Percentiles rank a stretch among this genome's conserved stretches.
These are phyloP conservation scores for Pythium sukuiense DNA, from an alignment of 352 stramenopile species.

Conservation along the genomic window DNA sequence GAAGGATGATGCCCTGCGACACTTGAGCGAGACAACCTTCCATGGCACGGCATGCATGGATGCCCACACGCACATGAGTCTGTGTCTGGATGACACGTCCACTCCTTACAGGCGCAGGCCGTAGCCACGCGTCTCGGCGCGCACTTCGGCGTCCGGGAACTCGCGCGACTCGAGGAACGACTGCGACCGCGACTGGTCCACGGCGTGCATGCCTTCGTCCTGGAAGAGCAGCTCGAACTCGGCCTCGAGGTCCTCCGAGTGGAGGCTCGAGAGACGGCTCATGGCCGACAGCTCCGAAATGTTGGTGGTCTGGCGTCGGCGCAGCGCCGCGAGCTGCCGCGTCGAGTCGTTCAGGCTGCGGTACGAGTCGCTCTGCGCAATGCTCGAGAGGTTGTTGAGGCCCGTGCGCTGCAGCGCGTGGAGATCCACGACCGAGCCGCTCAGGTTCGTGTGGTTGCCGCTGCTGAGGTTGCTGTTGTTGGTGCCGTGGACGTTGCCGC, in stretches of 20 bases:
- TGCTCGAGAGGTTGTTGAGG: conserved; percentile 22
- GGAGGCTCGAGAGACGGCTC: conserved; percentile 20
- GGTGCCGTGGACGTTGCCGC: conserved; percentile 1
- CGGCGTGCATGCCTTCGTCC: conserved; percentile 46
- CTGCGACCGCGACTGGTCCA: conserved; percentile 54
- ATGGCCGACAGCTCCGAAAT: conserved; percentile 13
- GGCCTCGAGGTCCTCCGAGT: conserved; percentile 22
- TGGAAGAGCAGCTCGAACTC: conserved; percentile 31
- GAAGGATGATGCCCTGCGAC: background rate
- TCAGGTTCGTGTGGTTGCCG: conserved; percentile 8
- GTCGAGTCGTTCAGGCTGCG: conserved; percentile 12
- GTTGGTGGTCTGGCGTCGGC: conserved; percentile 11
- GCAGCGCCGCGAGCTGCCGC: conserved; percentile 16
- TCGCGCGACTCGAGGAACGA: conserved; percentile 74
- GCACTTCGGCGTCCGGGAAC: conserved; percentile 71
- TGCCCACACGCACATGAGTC: background rate
- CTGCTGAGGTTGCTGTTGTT: conserved; percentile 9
- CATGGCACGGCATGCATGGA: background rate
- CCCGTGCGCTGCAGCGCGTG: conserved; percentile 24
- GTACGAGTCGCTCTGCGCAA: conserved; percentile 21
- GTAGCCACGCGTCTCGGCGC: conserved; percentile 49
- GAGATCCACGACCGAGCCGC: conserved; percentile 25
- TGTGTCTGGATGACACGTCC: no score
- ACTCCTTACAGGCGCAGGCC: conserved; percentile 21
- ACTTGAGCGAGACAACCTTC: background rate